These are phyloP conservation scores for Pleodorina starrii DNA, from an alignment of 139 green algal species.

Conservation along the genomic window DNA sequence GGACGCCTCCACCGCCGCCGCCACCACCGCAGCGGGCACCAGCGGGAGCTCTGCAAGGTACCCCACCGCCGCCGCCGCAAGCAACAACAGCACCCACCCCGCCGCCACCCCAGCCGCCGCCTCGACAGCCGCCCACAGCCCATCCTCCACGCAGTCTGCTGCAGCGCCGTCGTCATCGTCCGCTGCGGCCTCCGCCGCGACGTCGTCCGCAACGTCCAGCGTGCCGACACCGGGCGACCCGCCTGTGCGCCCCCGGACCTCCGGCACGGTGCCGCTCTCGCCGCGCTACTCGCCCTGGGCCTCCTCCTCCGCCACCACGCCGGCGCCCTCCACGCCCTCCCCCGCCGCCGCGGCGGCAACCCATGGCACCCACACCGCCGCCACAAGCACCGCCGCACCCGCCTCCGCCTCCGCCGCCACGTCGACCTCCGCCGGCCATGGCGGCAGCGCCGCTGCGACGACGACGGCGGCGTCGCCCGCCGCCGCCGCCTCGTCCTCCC, in stretches of 20 bases:
- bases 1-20: background rate
- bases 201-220: background rate
- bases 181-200: background rate
- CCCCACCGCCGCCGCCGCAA: background rate
- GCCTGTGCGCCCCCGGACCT: background rate
- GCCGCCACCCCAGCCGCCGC: background rate
- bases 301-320: background rate
- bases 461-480: background rate
- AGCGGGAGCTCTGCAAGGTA: background rate
- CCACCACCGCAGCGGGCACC: background rate
- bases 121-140: background rate
- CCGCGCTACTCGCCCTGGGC: background rate
- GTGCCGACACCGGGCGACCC: conserved; percentile 15
- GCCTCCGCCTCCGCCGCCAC: background rate
- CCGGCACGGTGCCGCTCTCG: background rate
- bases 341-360: background rate
- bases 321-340: background rate
- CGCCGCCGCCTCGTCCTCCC: background rate
- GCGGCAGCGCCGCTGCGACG: background rate
- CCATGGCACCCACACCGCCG: background rate
- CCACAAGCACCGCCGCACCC: background rate
- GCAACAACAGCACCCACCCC: background rate
- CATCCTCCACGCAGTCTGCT: background rate
- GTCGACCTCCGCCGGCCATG: background rate
- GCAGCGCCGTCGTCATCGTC: background rate